Percentiles rank a stretch among this genome's conserved stretches.
Evolutionary conservation across 345 rosid genomes (phyloP).

Genomic region (Angophora floribunda): DNA sequence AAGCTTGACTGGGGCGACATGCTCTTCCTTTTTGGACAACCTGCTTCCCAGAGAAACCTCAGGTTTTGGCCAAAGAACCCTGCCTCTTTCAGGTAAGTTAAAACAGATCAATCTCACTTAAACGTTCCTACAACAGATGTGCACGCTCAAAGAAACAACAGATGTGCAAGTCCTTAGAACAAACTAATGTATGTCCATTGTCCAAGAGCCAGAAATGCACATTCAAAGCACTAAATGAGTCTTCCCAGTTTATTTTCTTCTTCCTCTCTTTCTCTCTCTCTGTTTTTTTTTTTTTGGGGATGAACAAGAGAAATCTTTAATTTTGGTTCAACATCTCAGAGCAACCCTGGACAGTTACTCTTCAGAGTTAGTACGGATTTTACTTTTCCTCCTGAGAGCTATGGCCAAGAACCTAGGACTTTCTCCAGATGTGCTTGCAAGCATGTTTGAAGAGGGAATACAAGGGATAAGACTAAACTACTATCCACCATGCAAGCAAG

Average conservation of each 20-base stretch:
- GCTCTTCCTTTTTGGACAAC: slow-evolving; percentile 26
- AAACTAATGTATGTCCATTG: neutral
- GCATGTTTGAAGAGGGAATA: slow-evolving; percentile 11
- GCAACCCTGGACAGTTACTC: slow-evolving; percentile 20
- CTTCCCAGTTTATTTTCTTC: neutral
- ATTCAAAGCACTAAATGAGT: neutral
- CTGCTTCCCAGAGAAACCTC: slow-evolving; percentile 7
- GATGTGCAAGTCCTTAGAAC: neutral
- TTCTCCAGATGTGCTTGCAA: slow-evolving; percentile 5
- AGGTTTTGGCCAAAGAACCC: slow-evolving; percentile 30
- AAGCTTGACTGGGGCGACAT: slow-evolving; percentile 52
- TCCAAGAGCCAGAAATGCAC: neutral
- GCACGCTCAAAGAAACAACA: neutral
- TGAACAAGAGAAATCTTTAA: neutral
- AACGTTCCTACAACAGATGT: neutral
- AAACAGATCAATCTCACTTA: neutral
- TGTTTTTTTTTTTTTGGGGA: neutral
- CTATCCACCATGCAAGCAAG: slow-evolving; percentile 25
- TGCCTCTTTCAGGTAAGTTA: slow-evolving; percentile 16
- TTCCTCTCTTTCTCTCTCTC: neutral
- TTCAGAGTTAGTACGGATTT: slow-evolving; percentile 1
- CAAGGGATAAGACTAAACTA: slow-evolving; percentile 36
- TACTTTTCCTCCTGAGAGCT: slow-evolving; percentile 1
- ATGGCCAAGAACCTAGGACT: slow-evolving; percentile 22
- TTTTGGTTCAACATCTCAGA: neutral